Conservation (phyloP, 805 yeast species). For the Zygoascus biomembranicola region DNA sequence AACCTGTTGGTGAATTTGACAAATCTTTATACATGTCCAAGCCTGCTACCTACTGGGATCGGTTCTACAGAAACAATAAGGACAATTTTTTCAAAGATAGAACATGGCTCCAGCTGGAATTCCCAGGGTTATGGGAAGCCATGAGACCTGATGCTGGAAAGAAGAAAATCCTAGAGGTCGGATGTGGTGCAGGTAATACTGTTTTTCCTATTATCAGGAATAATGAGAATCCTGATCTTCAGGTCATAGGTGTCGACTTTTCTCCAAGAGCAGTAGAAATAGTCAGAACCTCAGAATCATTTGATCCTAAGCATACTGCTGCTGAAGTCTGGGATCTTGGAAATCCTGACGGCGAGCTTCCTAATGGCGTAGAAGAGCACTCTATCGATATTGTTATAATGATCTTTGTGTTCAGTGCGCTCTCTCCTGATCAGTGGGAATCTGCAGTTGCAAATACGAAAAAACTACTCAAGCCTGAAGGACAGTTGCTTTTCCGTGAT, state of each 20-base stretch:
- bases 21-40: constrained; percentile 65
- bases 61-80: constrained; percentile 80
- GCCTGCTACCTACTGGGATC: constrained; percentile 94
- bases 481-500: constrained; percentile 80
- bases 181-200: constrained; percentile 98
- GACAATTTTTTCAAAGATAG: constrained; percentile 95
- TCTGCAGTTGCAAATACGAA: constrained; percentile 65
- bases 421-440: constrained; percentile 86
- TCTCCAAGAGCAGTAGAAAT: constrained; percentile 83
- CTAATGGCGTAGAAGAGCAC: constrained; percentile 73
- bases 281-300: constrained; percentile 57
- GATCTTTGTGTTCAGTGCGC: constrained; percentile 90
- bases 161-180: constrained; percentile 75
- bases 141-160: constrained; percentile 67
- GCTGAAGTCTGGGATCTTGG: constrained; percentile 96
- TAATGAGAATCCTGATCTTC: constrained; percentile 70
- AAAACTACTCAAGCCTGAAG: constrained; percentile 84
- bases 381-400: constrained; percentile 88
- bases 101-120: constrained; percentile 92
- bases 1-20: constrained; percentile 85
- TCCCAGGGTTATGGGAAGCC: constrained; percentile 74
- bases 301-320: constrained; percentile 52
- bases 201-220: constrained; percentile 81
- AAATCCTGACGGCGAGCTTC: constrained; percentile 60
- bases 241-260: constrained; percentile 80